Evolutionary conservation across 495 filamentous ascomycete species (phyloP), one percentile per base, ranked within the genome.

Genomic region (Aspergillus kassunensis): DNA sequence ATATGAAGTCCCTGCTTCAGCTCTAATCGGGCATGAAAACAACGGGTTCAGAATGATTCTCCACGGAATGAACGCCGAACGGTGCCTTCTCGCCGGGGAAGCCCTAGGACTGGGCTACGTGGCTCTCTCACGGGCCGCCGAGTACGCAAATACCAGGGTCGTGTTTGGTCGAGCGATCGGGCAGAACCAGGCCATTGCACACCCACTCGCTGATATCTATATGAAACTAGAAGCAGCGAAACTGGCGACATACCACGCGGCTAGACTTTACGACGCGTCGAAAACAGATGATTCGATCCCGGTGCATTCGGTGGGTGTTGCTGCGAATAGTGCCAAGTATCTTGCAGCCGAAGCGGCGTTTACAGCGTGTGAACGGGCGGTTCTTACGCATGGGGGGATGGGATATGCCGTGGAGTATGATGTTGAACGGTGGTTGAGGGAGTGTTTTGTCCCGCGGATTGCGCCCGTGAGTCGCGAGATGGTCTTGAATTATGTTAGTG

Each of bases 41-140:
- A 72, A 87, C 49, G 88, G 88, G 3, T 91, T 90, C 74, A 82
- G 83, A 55, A 87, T 87, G 51, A 77, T 91, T 33, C 74, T 91
- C 6, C 87, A 90, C 64, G 88, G 88, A 19, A 88, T 92, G 88
- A 92, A 90, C 54, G 86, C 87, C 5, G 88, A 92, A 65, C 80
- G 88, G 24, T 87, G 84, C 60, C 77, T 90, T 4, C 73, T 90
- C 0, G 87, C 86, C 12, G 88, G 86, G 33, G 88, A 91, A 74
- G 86, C 88, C 0, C 69, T 91, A 3, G 87, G 88, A 5, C 72
- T 91, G 4, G 88, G 88, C 1, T 90, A 90, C 57, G 85, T 79
- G 0, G 87, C 87, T 2, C 70, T 92, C 21, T 74, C 76, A 33
- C 74, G 76, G 44, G 84, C 87, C 1, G 70, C 85, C 0, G 72